Evolutionary conservation across 345 rosid species (phyloP), one percentile per base, ranked within the genome.

Genomic region (Pistacia integerrima): DNA sequence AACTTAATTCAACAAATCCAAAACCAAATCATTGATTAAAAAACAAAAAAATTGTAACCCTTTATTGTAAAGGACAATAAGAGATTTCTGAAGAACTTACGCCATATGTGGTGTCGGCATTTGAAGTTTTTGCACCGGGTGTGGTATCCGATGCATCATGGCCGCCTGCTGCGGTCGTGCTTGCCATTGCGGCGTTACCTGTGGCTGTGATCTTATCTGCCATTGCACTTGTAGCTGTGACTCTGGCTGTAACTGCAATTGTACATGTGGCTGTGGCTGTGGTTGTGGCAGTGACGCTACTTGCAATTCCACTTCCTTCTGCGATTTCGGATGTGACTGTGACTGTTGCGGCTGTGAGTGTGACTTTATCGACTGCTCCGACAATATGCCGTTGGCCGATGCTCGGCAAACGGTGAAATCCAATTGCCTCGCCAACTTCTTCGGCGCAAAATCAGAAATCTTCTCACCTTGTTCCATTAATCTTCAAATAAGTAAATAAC

Each of bases 351-450:
- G 56, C 72, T 66, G 80, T 66, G 55, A 56, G 72, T 1, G 74
- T 73, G 75, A 70, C 46, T 62, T 41, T 46, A 48, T 28, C 62
- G 89, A 63, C 75, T 77, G 87, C 67, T 75, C 81, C 71, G 73
- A 60, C 13, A 76, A 55, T 49, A 66, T 70, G 57, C 69, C 81
- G 74, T 79, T 71, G 57, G 74, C 83, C 51, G 89, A 56, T 28
- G 87, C 70, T 51, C 80, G 76, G 66, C 82, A 78, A 25, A 74
- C 22, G 22, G 81, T 83, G 84, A 85, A 84, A 88, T 89, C 93
- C 76, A 85, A 82, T 74, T 87, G 91, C 67, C 87, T 86, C 67
- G 87, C 87, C 63, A 84, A 49, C 67, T 82, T 80, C 77, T 85
- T 88, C 22, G 80, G 85, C 46, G 81, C 77, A 33, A 79, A 85